phyloP scores from a whole-genome alignment of 2,329 filamentous ascomycete species.

The Chaetomium sp. region DNA sequence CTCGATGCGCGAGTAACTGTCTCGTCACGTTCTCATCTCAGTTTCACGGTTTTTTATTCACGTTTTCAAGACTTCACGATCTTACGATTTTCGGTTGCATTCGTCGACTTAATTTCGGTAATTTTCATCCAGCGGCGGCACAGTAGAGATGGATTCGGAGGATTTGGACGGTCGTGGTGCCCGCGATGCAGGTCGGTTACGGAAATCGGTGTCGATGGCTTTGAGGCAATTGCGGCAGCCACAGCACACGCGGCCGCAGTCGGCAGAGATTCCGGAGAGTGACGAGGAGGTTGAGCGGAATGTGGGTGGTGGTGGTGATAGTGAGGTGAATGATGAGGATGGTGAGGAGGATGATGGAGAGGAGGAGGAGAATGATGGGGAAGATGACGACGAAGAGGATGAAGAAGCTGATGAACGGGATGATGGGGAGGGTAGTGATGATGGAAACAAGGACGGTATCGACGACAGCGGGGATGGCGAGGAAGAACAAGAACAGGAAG shows the following conservation, averaged over 20 bases:
- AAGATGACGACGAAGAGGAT: not conserved
- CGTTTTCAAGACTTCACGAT: too few relatives aligned
- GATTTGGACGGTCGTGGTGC: not conserved
- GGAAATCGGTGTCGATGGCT: constrained; percentile 10
- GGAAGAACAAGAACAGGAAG: too few relatives aligned
- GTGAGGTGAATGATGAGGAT: not conserved
- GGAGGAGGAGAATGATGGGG: not conserved
- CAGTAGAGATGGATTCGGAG: constrained; percentile 9
- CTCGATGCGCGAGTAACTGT: not conserved
- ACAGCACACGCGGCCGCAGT: not conserved
- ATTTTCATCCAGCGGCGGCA: not conserved
- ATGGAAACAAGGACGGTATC: not conserved
- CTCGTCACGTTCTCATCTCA: not conserved
- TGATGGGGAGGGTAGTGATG: not conserved
- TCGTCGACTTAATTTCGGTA: too few relatives aligned
- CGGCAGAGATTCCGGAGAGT: constrained; percentile 13
- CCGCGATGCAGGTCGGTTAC: not conserved
- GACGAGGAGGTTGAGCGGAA: constrained; percentile 1
- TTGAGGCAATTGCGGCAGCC: constrained; percentile 6
- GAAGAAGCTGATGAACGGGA: too few relatives aligned
- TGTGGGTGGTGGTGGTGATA: not conserved
- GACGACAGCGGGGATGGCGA: not conserved
- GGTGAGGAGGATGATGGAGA: not conserved
- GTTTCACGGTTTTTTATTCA: not conserved
- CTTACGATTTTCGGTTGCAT: too few relatives aligned